Base-by-base conservation (phyloP, 1,139 yeast genomes). In the Sugiyamaella paludigena region DNA sequence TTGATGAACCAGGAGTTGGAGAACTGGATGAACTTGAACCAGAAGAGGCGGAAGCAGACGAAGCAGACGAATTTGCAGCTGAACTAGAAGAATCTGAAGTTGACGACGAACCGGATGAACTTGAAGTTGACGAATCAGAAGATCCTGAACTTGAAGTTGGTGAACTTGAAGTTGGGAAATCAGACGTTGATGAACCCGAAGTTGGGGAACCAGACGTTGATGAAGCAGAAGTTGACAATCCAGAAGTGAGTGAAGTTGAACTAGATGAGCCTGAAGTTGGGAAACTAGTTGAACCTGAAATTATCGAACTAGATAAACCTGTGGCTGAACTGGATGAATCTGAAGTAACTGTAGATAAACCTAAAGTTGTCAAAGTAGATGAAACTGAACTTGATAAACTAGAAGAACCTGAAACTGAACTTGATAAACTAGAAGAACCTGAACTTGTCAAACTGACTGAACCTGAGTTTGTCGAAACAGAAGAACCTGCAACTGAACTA, bases 331-430 rank as follows among this genome's bases (percentile, higher is more conserved):
- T 15, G 11, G 45, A 12, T 7, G 42, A n/a, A 33, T 24, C 39
- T 27, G 33, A 26, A n/a, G n/a, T n/a, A n/a, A n/a, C n/a, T n/a
- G n/a, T n/a, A 8, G 47, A 43, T 13, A 42, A 30, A n/a, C 37
- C 29, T n/a, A 11, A 26, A 10, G 34, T 4, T 7, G 36, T 10
- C 10, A 38, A 40, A 19, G n/a, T 27, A 39, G 35, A 19, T 19
- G 40, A 12, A 26, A 33, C 29, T n/a, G n/a, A n/a, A n/a, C n/a
- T n/a, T 15, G 41, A 26, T 24, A 33, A 26, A 38, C 13, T 13
- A 31, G 43, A 26, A 4, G 33, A 10, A 19, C 28, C 27, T 15
- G 45, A 10, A 27, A 39, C 9, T 9, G 38, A 28, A 19, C 40
- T 13, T 30, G 35, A 34, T 15, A 28, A 34, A 5, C 15, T 7